Base-by-base conservation (phyloP, 805 yeast genomes). In the Citeromyces matritensis region DNA sequence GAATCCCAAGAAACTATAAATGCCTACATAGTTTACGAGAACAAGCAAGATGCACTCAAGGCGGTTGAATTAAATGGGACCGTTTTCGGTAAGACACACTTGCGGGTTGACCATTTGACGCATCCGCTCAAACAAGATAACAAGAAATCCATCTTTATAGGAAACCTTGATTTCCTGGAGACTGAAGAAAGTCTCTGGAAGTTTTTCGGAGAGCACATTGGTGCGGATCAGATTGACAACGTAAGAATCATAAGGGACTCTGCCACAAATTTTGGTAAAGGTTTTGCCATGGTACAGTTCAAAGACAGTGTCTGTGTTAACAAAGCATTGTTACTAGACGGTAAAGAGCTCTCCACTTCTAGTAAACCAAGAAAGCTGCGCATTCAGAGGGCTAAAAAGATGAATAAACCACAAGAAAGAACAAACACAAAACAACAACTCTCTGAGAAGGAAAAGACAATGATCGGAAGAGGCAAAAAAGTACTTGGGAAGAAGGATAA, bases 231-330 rank as follows among this genome's bases (percentile, higher is more conserved):
- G 17, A 79, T 91, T 33, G 94, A 85, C 50, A 77, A 80, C 39
- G 95, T 91, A 23, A 71, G 99, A 52, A 68, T 91, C 30, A 69
- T 91, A 23, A 73, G 99, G 49, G 99, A 91, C 50, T 58, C 94
- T 11, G 83, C 83, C 57, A 88, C 96, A 14, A 88, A 91, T 45
- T 63, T 88, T 36, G 99, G 98, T 39, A 91, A 91, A 57, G 99
- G 99, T 5, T 86, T 91, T 58, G 98, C 95, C 5, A 82, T 86
- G 49, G 85, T 91, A 24, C 97, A 88, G 53, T 91, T 86, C 59
- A 68, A 63, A 37, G 88, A 81, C 45, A 42, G 68, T 1, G 55
- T 76, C 34, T 62, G 75, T 27, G 95, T 91, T 7, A 73, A 75
- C 39, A 80, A 82, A 48, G 96, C 95, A 1, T 54, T 91, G 33